A percentile compares a stretch with the other conserved stretches of the same genome.
Conservation (phyloP, 2,329 filamentous ascomycete species). For the Xylaria sp. region DNA sequence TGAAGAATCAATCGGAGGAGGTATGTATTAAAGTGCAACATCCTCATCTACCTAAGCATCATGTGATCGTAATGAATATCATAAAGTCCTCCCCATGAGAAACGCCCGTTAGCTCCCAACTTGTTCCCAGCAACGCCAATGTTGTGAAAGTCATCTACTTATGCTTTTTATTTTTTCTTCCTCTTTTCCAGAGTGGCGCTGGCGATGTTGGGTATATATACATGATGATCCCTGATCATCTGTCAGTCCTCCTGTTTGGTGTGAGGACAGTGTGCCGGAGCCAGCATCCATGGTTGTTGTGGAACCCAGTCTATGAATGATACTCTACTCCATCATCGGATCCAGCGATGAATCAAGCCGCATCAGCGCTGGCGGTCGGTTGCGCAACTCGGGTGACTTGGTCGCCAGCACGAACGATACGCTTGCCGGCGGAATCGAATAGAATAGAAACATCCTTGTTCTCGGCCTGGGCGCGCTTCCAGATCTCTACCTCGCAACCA, state of each 20-base stretch:
- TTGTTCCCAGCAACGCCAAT: conserved; percentile 13
- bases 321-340: background rate
- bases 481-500: conserved; percentile 64
- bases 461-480: conserved; percentile 62
- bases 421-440: conserved; percentile 63
- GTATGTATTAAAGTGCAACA: background rate
- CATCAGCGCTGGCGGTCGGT: conserved; percentile 65
- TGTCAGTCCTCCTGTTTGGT: background rate
- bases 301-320: background rate
- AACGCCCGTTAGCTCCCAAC: conserved; percentile 12
- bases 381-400: conserved; percentile 71
- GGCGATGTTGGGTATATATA: conserved; percentile 12
- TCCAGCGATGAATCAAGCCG: conserved; percentile 45
- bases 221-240: conserved; percentile 8
- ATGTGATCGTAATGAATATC: conserved; percentile 12
- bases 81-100: conserved; percentile 5
- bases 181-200: background rate
- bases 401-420: conserved; percentile 67
- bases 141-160: conserved; percentile 3
- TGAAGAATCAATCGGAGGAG: background rate
- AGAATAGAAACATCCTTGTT: conserved; percentile 62
- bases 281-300: background rate
- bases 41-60: conserved; percentile 4
- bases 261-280: background rate
- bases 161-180: background rate